A percentile compares a stretch with the other conserved stretches of the same genome.
These are phyloP conservation scores for Collybiopsis confluens DNA, from an alignment of 768 basidiomycete species.

Conservation along the genomic window DNA sequence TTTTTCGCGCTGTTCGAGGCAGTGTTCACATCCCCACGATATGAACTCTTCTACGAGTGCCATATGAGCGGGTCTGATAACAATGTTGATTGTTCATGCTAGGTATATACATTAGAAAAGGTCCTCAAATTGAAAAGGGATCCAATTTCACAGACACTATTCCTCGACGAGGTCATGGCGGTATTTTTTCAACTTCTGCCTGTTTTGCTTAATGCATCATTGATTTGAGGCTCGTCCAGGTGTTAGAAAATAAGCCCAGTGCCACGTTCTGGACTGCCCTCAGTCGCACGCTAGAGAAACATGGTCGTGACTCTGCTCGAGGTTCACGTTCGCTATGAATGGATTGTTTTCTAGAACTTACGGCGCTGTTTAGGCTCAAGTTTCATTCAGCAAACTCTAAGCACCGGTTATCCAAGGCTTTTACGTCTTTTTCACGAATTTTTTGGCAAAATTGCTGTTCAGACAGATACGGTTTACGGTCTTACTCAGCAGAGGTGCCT, in stretches of 20 bases:
- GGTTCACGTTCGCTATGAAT: slow-evolving; percentile 36
- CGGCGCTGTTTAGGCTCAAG: slow-evolving; percentile 55
- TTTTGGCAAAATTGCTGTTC: slow-evolving; percentile 91
- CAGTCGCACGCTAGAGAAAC: slow-evolving; percentile 75
- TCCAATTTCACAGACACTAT: slow-evolving; percentile 65
- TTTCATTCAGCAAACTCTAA: slow-evolving; percentile 88
- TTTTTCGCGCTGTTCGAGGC: slow-evolving; percentile 13
- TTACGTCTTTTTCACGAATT: slow-evolving; percentile 94
- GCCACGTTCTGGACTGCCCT: slow-evolving; percentile 88
- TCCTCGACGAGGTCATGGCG: slow-evolving; percentile 93
- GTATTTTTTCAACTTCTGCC: slow-evolving; percentile 30
- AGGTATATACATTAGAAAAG: slow-evolving; percentile 96
- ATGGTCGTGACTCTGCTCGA: slow-evolving; percentile 76
- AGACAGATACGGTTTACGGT: slow-evolving; percentile 92
- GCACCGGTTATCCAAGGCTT: slow-evolving; percentile 80
- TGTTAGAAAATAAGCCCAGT: slow-evolving; percentile 88
- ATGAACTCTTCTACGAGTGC: too few species aligned
- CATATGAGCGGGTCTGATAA: too few species aligned
- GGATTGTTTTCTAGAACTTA: not conserved
- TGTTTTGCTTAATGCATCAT: not conserved
- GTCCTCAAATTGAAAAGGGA: slow-evolving; percentile 90
- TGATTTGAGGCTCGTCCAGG: slow-evolving; percentile 32
- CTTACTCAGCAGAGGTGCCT: slow-evolving; percentile 76
- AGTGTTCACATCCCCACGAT: not conserved
- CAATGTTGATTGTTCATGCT: not conserved